Percentiles rank a stretch among this genome's conserved stretches.
phyloP scores from a whole-genome alignment of 495 filamentous ascomycete species.

The Neurospora sp. region DNA sequence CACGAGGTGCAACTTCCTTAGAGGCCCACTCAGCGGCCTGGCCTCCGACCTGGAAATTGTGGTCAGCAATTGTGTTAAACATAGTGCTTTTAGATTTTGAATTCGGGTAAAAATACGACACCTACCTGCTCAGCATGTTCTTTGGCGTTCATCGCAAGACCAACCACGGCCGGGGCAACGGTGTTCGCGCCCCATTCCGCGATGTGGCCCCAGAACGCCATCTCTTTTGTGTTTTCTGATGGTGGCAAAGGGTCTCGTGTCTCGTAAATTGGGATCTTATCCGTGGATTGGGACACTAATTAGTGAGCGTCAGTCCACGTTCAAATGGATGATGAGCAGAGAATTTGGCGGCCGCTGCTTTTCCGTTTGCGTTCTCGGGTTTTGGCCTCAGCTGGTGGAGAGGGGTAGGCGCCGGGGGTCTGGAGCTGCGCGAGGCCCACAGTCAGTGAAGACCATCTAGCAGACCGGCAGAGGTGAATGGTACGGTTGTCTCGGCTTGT shows the following conservation, averaged over 20 bases:
- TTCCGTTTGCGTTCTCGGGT: background rate
- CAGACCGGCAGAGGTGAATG: background rate
- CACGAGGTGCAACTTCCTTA: background rate
- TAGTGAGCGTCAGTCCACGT: background rate
- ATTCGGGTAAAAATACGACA: too few relatives aligned
- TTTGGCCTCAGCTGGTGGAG: background rate
- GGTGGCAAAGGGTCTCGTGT: background rate
- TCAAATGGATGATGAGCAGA: background rate
- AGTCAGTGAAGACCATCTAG: too few relatives aligned
- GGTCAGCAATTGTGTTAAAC: too few relatives aligned
- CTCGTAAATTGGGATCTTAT: too few relatives aligned
- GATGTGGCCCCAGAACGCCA: background rate
- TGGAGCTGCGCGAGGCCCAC: background rate
- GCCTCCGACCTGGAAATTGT: background rate
- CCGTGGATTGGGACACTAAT: too few relatives aligned
- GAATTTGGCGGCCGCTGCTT: accelerated
- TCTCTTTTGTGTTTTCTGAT: background rate
- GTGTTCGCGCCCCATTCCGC: background rate
- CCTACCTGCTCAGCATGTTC: background rate
- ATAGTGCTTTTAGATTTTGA: too few relatives aligned
- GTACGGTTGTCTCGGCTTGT: background rate
- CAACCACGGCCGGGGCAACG: background rate
- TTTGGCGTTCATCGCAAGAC: background rate
- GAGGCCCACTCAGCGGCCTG: background rate
- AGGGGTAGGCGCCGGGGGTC: background rate